Evolutionary conservation across 768 basidiomycete genomes (phyloP).

Genomic region (Kwoniella shandongensis): DNA sequence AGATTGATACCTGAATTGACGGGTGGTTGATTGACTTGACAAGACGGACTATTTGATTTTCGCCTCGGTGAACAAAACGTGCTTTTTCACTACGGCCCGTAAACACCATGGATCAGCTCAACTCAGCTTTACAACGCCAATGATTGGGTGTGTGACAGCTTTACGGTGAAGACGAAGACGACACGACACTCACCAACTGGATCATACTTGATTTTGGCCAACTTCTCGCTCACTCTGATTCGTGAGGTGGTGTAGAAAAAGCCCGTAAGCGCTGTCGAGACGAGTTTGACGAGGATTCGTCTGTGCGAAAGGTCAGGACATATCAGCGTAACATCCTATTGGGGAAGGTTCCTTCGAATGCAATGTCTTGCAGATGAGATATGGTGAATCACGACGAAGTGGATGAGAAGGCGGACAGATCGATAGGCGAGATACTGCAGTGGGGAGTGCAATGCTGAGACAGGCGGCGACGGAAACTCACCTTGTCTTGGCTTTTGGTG

Average conservation of each 20-base stretch:
- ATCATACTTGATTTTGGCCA: constrained; percentile 91
- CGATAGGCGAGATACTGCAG: too few species aligned
- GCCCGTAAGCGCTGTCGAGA: constrained; percentile 88
- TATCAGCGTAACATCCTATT: too few species aligned
- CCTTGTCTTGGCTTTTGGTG: constrained; percentile 46
- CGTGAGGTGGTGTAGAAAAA: constrained; percentile 86
- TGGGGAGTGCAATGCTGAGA: neutral
- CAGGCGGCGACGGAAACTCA: constrained; percentile 10
- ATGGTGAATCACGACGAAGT: neutral
- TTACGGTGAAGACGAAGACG: neutral
- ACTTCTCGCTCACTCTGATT: constrained; percentile 68
- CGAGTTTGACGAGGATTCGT: constrained; percentile 79
- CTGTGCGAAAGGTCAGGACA: constrained; percentile 55
- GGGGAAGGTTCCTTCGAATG: too few species aligned
- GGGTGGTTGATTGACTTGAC: too few species aligned
- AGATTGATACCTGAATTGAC: too few species aligned
- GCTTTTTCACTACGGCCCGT: constrained; percentile 39
- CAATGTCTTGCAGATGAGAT: too few species aligned
- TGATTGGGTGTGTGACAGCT: too few species aligned
- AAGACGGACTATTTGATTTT: constrained; percentile 50
- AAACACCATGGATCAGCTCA: too few species aligned
- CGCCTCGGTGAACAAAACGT: constrained; percentile 50
- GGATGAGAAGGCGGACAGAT: neutral
- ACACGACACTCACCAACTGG: constrained; percentile 63
- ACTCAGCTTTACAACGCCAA: too few species aligned